phyloP scores from a whole-genome alignment of 169 alveolate genomes.

The Babesia ovata region DNA sequence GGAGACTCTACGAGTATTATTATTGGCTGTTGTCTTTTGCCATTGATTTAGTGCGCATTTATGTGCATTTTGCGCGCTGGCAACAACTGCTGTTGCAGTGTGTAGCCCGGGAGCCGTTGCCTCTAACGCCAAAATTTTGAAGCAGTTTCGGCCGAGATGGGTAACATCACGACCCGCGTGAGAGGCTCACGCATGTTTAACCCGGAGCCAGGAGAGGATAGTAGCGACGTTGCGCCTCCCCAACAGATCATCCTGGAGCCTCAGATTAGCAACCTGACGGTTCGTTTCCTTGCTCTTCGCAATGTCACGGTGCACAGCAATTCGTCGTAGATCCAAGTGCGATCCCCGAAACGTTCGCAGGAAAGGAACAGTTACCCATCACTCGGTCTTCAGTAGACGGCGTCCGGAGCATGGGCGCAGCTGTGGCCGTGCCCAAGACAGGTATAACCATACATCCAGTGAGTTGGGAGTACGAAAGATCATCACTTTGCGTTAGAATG shows the following conservation, averaged over 20 bases:
- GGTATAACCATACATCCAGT: slow-evolving; percentile 12
- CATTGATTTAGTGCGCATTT: too few relatives aligned
- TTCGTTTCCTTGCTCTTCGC: neutral
- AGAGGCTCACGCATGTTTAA: neutral
- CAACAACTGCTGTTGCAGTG: neutral
- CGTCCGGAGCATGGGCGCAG: slow-evolving; percentile 23
- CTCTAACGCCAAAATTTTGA: neutral
- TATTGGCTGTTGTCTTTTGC: too few relatives aligned
- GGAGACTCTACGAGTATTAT: too few relatives aligned
- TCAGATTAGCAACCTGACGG: neutral
- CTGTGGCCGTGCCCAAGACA: slow-evolving; percentile 22
- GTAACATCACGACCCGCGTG: neutral
- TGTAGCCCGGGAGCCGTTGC: neutral
- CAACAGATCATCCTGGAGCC: slow-evolving; percentile 26
- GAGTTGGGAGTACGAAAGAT: neutral
- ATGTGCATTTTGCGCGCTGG: too few relatives aligned
- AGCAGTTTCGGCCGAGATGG: neutral
- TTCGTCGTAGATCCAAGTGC: too few relatives aligned
- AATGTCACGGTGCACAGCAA: neutral
- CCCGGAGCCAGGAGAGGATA: neutral
- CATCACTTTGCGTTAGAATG: neutral
- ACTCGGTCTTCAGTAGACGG: slow-evolving; percentile 1
- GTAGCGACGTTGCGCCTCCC: slow-evolving; percentile 16
- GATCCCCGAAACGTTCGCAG: neutral
- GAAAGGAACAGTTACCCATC: neutral